Evolutionary conservation across 352 stramenopile genomes (phyloP).

Genomic region (Blastocystis sp.): DNA sequence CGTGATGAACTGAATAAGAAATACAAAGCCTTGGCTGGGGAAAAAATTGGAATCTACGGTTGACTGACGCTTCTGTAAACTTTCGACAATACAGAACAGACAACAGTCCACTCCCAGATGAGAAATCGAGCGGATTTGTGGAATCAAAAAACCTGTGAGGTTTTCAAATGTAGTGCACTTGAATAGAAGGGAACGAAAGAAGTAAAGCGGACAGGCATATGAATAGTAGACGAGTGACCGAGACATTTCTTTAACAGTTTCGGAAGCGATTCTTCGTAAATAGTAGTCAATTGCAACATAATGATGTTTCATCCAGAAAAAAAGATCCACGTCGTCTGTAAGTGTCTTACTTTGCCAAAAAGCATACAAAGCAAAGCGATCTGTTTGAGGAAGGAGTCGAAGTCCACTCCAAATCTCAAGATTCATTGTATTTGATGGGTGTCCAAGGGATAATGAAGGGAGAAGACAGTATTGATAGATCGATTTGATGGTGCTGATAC

Average conservation of each 20-base stretch:
- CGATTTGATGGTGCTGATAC: not conserved
- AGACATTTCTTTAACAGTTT: slow-evolving; percentile 20
- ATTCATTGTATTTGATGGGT: not conserved
- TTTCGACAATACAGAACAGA: slow-evolving; percentile 14
- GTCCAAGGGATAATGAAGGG: not conserved
- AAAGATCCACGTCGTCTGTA: not conserved
- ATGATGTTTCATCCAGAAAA: slow-evolving; percentile 30
- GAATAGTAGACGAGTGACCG: not conserved
- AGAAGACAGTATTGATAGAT: not conserved
- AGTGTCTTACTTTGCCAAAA: not conserved
- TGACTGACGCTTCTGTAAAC: not conserved
- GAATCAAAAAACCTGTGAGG: not conserved
- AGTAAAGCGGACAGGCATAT: not conserved
- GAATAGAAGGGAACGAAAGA: slow-evolving; percentile 13
- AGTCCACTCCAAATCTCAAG: slow-evolving; percentile 15
- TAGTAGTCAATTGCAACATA: slow-evolving; percentile 30
- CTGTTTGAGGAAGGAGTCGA: not conserved
- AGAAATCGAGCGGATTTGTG: not conserved
- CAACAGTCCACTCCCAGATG: not conserved
- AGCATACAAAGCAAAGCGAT: slow-evolving; percentile 6
- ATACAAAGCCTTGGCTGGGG: not conserved
- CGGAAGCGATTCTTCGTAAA: not conserved
- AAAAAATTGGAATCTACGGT: not conserved
- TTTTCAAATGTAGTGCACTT: slow-evolving; percentile 54
- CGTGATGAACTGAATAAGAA: not conserved